Evolutionary conservation across 305 asterid genomes (phyloP), one percentile per base, ranked within the genome.

Genomic region (Ilex paraguariensis): DNA sequence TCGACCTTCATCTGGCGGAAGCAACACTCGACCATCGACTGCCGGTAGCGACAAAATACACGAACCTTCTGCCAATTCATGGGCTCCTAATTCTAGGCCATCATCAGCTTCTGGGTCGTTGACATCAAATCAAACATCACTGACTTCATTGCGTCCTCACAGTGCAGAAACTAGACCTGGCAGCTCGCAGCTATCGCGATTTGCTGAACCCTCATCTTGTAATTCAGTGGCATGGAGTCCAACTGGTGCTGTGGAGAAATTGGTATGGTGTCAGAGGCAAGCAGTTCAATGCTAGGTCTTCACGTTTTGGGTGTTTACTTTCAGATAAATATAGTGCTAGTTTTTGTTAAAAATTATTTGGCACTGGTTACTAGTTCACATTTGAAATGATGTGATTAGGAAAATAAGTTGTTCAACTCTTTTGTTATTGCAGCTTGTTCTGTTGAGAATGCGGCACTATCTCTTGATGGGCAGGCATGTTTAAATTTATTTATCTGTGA

Each of bases 1-100:
- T 56, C 91, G 95, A 59, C 96, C 96, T 75, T 86, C 96, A 73
- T 94, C 97, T 57, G 89, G 96, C 75, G 98, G 97, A 72, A 90
- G 89, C 83, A 91, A 89, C 63, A 90, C 87, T 66, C 86, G 97
- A 53, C 97, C 99, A 62, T 94, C 98, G 16, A 94, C 95, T 54
- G 85, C 60, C 5, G 42, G 42, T 64, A 88, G 95, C 76, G 98
- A 91, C 71, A 75, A 82, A 72, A 73, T 86, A 44, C 83, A 81
- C 53, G 96, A 91, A 72, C 83, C 84, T 62, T 68, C 69, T 68
- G 66, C 81, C 33, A 76, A 70, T 81, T 80, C 95, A 66, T 84
- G 99, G 98, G 84, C 81, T 59, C 62, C 95, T 70, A 85, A 70
- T 82, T 91, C 99, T 68, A 85, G 99, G 73, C 99, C 99, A 69